Evolutionary conservation across 257 asterid species (phyloP), one percentile per base, ranked within the genome.

Genomic region (Solanum chilense): DNA sequence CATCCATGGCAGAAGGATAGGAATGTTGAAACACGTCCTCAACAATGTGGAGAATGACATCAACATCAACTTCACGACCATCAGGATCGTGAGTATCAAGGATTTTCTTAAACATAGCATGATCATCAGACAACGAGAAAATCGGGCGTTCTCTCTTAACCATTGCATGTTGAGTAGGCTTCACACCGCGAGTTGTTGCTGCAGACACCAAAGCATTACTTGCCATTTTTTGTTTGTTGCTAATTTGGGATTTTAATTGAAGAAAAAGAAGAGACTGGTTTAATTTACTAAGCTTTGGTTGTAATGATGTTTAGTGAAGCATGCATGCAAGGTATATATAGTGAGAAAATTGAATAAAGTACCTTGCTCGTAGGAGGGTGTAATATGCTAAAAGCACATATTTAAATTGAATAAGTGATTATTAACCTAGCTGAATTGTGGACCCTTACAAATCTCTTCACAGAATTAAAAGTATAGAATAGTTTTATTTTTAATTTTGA

Each of bases 321-420:
- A 88, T 85, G 87, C 87, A 75, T 84, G 88, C 87, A 85, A 80
- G 88, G 27, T 73, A 91, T 96, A 89, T 94, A 92, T 96, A 94
- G 90, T 86, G 93, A 85, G 68, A 33, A 86, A 74, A 5, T 33
- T 91, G 94, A 89, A 92, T 92, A 90, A 82, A 91, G 92, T 96
- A 92, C 99, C 96, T 96, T 96, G 93, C 99, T 96, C 94, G 95
- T 81, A 73, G 89, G 87, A 85, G 64, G 94, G 91, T 93, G 89
- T 86, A 88, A 90, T 75, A 68, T 71, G 77, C 71, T 85, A 71
- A 92, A 90, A 94, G 88, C 87, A 68, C 84, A 70, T 83, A 88
- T 68, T 68, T 18, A 44, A 16, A 23, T 68, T 49, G 88, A 92
- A 92, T 90, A 88, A 90, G 93, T 84, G 12, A 64, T 64, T 31